Conservation (phyloP, 176 grass and related monocot genomes). For the Cenchrus americanus region DNA sequence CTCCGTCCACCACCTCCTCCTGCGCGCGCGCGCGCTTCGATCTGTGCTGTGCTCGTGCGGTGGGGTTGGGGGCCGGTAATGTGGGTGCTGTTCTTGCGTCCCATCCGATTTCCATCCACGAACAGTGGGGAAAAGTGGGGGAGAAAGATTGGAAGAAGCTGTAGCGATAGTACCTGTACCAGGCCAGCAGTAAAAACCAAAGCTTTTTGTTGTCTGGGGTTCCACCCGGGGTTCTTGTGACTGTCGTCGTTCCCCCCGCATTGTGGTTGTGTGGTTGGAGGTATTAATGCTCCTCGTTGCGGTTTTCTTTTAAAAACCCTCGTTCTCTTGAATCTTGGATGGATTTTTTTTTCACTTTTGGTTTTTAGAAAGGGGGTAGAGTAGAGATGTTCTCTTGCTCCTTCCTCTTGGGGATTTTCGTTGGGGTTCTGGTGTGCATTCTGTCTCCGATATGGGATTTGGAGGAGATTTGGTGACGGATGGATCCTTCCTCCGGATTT, state of each 20-base stretch:
- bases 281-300: conserved; percentile 56
- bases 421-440: conserved; percentile 39
- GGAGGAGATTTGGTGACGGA: conserved; percentile 27
- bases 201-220: conserved; percentile 12
- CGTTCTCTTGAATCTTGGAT: conserved; percentile 33
- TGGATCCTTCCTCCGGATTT: background rate
- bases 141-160: background rate
- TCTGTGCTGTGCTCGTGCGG: background rate
- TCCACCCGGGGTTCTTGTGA: conserved; percentile 56
- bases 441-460: conserved; percentile 37
- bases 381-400: conserved; percentile 36
- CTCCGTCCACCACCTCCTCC: background rate
- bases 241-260: conserved; percentile 43
- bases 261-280: conserved; percentile 42
- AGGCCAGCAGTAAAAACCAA: conserved; percentile 21
- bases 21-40: background rate
- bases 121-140: conserved; percentile 5
- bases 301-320: background rate
- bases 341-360: background rate
- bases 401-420: conserved; percentile 34
- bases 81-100: conserved; percentile 20
- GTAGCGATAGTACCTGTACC: background rate
- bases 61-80: background rate
- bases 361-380: background rate
- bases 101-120: background rate